Evolutionary conservation across 2,329 filamentous ascomycete species (phyloP), one percentile per base, ranked within the genome.

Genomic region (Paecilomyces formosus): DNA sequence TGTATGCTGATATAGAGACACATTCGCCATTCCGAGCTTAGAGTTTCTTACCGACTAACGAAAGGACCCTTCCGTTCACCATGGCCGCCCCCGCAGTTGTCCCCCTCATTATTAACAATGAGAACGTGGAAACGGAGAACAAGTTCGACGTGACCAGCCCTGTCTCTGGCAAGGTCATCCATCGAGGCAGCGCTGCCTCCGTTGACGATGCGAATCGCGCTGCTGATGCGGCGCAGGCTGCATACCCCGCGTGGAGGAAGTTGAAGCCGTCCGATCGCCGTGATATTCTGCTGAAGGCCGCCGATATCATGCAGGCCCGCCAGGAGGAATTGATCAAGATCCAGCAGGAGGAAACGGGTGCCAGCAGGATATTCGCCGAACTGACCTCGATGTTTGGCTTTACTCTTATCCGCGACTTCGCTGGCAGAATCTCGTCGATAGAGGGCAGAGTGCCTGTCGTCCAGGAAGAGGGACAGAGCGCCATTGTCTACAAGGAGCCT

Each of bases 401-500:
- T 26, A 59, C 57, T 22, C 74, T 75, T 30, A 65, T 85, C 60
- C 75, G 76, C 57, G 81, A 84, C 64, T 76, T 82, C 1, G 81
- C 82, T 1, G 81, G 79, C 7, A 72, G 80, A 52, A 74, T 82
- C 26, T 69, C 76, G 6, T 71, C 71, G 2, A 74, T 84, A 13
- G 75, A 76, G 64, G 82, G 82, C 1, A 67, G 69, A 9, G 79
- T 82, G 18, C 82, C 82, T 0, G 72, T 72, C 2, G 76, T 78
- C 21, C 70, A 70, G 13, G 66, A 82, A 15, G 78, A 83, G 39
- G 81, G 79, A 0, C 79, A 79, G 24, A 79, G 75, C 54, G 89
- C 86, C 0, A 77, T 94, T 63, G 76, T 95, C 3, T 74, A 87
- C 62, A 87, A 86, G 68, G 88, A 92, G 73, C 90, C 91, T 0